Evolutionary conservation across 768 basidiomycete genomes (phyloP).

Genomic region (Suillus variegatus): DNA sequence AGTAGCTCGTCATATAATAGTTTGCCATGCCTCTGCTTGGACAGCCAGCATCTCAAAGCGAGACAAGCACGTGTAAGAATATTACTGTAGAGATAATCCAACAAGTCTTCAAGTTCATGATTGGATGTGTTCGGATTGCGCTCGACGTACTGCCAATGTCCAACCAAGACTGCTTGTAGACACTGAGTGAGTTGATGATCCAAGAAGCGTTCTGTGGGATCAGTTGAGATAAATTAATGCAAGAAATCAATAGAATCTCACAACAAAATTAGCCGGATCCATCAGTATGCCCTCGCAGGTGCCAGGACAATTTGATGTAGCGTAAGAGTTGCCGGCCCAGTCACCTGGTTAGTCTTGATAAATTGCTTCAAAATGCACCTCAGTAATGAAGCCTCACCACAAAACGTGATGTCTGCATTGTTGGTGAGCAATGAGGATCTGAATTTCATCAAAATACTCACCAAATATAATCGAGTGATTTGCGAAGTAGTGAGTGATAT

Average conservation of each 20-base stretch:
- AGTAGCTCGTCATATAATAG: slow-evolving; percentile 19
- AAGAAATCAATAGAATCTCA: slow-evolving; percentile 33
- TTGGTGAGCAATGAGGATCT: slow-evolving; percentile 17
- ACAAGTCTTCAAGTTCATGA: slow-evolving; percentile 10
- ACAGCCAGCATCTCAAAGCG: slow-evolving; percentile 17
- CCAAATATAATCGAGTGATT: slow-evolving; percentile 80
- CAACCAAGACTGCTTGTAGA: slow-evolving; percentile 62
- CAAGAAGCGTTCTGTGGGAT: slow-evolving; percentile 69
- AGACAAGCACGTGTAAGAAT: slow-evolving; percentile 19
- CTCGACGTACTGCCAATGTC: slow-evolving; percentile 28
- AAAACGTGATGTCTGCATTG: slow-evolving; percentile 74
- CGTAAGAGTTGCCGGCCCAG: slow-evolving; percentile 84
- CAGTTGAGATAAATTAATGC: slow-evolving; percentile 9
- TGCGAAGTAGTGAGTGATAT: slow-evolving; percentile 57
- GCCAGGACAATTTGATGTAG: slow-evolving; percentile 73
- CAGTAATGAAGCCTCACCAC: slow-evolving; percentile 47
- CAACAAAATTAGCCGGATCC: slow-evolving; percentile 74
- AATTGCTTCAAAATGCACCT: not conserved
- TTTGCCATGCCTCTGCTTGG: slow-evolving; percentile 11
- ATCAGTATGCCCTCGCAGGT: slow-evolving; percentile 63
- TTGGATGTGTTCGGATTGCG: slow-evolving; percentile 8
- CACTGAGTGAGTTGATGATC: slow-evolving; percentile 78
- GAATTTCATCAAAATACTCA: slow-evolving; percentile 34
- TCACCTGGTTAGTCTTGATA: slow-evolving; percentile 49
- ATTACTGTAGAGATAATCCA: slow-evolving; percentile 13